phyloP scores from a whole-genome alignment of 2,329 filamentous ascomycete genomes.

The Blastomyces parvus region DNA sequence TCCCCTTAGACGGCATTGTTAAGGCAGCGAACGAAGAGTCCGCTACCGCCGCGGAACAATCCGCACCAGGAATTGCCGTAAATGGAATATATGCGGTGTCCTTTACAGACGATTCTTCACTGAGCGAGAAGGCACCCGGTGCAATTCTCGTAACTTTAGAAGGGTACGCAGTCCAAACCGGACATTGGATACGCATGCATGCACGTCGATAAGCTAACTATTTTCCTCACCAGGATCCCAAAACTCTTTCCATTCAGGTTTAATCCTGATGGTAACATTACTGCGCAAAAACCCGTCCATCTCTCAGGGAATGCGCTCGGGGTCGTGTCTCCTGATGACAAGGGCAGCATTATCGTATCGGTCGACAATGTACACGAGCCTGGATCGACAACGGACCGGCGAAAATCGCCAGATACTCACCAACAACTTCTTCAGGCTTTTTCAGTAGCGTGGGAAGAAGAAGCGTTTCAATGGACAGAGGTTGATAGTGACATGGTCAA shows the following conservation, averaged over 20 bases:
- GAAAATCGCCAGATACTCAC: conserved; percentile 16
- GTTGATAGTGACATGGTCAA: conserved; percentile 17
- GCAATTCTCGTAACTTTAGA: conserved; percentile 47
- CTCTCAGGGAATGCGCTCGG: conserved; percentile 59
- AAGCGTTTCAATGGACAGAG: conserved; percentile 22
- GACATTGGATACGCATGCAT: not conserved
- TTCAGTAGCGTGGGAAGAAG: conserved; percentile 17
- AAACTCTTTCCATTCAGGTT: conserved; percentile 57
- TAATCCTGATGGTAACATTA: conserved; percentile 41
- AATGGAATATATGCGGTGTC: conserved; percentile 42
- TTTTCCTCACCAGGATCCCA: conserved; percentile 46
- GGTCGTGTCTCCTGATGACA: conserved; percentile 28
- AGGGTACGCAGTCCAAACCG: conserved; percentile 39
- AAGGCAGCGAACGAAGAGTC: not conserved
- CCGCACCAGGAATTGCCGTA: conserved; percentile 34
- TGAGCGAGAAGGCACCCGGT: conserved; percentile 12
- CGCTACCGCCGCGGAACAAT: not conserved
- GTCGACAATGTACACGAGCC: conserved; percentile 46
- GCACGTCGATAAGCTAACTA: not conserved
- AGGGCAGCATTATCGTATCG: conserved; percentile 38
- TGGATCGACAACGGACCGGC: conserved; percentile 40
- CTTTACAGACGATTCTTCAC: conserved; percentile 18
- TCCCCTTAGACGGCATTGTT: conserved; percentile 15
- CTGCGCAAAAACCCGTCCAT: conserved; percentile 42
- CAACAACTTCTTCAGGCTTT: conserved; percentile 26